Conservation (phyloP, 352 stramenopile genomes). For the Phytopythium delawarense region DNA sequence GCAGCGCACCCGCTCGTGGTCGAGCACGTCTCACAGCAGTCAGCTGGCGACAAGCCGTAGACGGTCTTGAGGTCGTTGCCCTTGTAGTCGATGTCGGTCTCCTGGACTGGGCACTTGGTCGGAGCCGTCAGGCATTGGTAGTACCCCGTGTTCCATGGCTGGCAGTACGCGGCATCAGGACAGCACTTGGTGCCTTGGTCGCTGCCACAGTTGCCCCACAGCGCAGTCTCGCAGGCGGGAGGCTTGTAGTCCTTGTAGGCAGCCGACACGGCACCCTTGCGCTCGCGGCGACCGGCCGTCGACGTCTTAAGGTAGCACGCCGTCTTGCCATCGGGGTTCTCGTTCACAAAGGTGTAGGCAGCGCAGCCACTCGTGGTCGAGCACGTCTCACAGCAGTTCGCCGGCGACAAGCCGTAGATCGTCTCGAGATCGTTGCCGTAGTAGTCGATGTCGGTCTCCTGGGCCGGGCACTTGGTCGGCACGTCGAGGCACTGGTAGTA, state of each 20-base stretch:
- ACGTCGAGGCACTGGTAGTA: conserved; percentile 57
- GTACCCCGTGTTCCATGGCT: conserved; percentile 58
- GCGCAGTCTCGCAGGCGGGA: conserved; percentile 7
- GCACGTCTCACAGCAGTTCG: conserved; percentile 40
- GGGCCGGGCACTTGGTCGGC: conserved; percentile 24
- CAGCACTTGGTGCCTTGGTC: conserved; percentile 23
- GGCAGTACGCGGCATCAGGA: conserved; percentile 47
- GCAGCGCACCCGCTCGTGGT: conserved; percentile 34
- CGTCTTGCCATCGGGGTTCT: conserved; percentile 42
- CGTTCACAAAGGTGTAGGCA: conserved; percentile 59
- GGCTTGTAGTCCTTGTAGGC: conserved; percentile 17
- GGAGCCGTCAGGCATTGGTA: conserved; percentile 49
- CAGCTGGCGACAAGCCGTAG: conserved; percentile 30
- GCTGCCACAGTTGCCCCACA: conserved; percentile 19
- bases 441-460: conserved; percentile 53
- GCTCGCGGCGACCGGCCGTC: conserved; percentile 16
- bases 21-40: conserved; percentile 37
- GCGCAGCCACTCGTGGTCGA: conserved; percentile 32
- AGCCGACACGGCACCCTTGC: conserved; percentile 29
- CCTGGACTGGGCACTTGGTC: conserved; percentile 33
- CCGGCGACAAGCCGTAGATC: conserved; percentile 33
- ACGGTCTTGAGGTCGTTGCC: conserved; percentile 43
- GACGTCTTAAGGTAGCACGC: conserved; percentile 53
- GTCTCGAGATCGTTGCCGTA: conserved; percentile 44
- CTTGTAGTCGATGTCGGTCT: conserved; percentile 49